Conservation (phyloP, 2,329 filamentous ascomycete species). For the Aciculosporium take region DNA sequence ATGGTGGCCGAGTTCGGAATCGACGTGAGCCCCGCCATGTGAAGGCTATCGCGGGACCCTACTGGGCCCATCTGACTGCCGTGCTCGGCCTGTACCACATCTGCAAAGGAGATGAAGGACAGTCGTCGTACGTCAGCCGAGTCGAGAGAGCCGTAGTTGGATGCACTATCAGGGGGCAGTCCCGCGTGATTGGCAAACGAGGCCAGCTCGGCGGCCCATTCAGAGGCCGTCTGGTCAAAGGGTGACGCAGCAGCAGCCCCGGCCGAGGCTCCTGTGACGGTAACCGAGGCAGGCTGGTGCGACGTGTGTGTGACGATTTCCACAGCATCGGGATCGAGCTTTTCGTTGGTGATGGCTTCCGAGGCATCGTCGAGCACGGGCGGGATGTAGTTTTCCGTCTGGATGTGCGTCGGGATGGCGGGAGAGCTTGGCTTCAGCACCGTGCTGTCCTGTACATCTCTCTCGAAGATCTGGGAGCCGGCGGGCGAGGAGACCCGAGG, state of each 20-base stretch:
- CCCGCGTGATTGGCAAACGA: slow-evolving; percentile 34
- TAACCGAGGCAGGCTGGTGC: slow-evolving; percentile 64
- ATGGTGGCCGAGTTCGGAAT: slow-evolving; percentile 32
- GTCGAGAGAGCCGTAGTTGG: slow-evolving; percentile 67
- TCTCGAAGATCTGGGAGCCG: slow-evolving; percentile 75
- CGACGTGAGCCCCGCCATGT: slow-evolving; percentile 53
- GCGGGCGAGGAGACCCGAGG: slow-evolving; percentile 68
- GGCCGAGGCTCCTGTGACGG: slow-evolving; percentile 39
- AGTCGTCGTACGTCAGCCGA: slow-evolving; percentile 63
- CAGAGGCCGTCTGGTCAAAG: slow-evolving; percentile 29
- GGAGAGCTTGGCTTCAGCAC: slow-evolving; percentile 56
- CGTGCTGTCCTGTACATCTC: slow-evolving; percentile 74
- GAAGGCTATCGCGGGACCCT: slow-evolving; percentile 53
- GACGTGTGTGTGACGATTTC: slow-evolving; percentile 81
- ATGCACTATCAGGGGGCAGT: slow-evolving; percentile 44
- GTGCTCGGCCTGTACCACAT: slow-evolving; percentile 80
- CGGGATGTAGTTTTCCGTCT: slow-evolving; percentile 88
- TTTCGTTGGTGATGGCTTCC: slow-evolving; percentile 76
- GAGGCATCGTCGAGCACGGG: slow-evolving; percentile 83
- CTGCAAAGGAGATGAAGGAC: slow-evolving; percentile 93
- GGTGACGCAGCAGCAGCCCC: slow-evolving; percentile 12
- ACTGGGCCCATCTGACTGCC: slow-evolving; percentile 36
- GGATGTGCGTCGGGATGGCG: slow-evolving; percentile 84
- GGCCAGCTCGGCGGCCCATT: slow-evolving; percentile 44
- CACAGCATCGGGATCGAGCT: slow-evolving; percentile 73